These are phyloP conservation scores for Nicotiana otophora DNA, from an alignment of 257 asterid species.

Conservation along the genomic window DNA sequence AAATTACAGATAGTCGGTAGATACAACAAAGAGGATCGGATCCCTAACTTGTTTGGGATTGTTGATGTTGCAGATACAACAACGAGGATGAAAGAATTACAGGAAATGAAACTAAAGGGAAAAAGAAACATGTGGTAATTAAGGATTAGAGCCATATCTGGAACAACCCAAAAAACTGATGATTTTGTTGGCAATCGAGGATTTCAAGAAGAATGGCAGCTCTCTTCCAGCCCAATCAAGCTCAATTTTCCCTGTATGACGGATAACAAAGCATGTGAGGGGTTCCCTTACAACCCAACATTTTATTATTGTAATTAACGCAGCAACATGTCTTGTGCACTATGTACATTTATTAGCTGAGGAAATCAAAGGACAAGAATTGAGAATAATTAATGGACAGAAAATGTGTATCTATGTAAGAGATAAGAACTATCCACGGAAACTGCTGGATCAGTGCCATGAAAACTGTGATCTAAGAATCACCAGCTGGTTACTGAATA, in stretches of 20 bases:
- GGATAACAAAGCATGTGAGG: conserved; percentile 33
- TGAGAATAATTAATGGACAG: neutral
- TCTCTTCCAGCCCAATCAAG: conserved; percentile 29
- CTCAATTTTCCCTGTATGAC: conserved; percentile 36
- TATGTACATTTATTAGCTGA: neutral
- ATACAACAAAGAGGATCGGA: neutral
- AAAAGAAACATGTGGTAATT: conserved; percentile 18
- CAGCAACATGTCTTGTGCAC: conserved; percentile 17
- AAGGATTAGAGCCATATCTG: conserved; percentile 25
- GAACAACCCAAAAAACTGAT: neutral
- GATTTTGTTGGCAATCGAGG: conserved; percentile 1
- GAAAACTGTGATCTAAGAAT: neutral
- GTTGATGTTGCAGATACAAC: neutral
- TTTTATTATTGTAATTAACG: conserved; percentile 16
- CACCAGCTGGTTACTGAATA: neutral
- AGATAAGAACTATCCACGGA: neutral
- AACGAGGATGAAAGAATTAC: neutral
- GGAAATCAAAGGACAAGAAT: neutral
- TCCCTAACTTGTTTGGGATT: too few species aligned
- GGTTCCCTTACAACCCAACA: conserved; percentile 22
- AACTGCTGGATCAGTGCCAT: conserved; percentile 3
- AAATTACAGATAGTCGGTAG: conserved; percentile 10
- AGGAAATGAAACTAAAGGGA: neutral
- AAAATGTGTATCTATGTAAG: neutral
- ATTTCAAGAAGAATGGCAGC: conserved; percentile 28